phyloP scores from a whole-genome alignment of 225 moss, liverwort and hornwort species.

The Marchantia polymorpha region DNA sequence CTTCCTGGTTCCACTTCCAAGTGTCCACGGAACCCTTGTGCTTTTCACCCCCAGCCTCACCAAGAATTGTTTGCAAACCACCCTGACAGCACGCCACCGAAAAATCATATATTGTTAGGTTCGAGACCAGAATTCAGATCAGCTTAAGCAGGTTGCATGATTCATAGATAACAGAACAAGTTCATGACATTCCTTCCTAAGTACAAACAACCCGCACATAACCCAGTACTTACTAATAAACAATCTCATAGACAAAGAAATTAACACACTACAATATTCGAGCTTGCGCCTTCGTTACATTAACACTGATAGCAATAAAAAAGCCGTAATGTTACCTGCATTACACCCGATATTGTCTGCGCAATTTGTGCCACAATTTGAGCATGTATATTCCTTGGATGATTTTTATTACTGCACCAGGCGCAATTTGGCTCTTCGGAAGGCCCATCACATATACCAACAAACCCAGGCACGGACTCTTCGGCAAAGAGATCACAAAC shows the following conservation, averaged over 20 bases:
- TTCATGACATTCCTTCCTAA: too few relatives aligned
- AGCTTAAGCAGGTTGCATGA: too few relatives aligned
- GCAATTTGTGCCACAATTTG: constrained; percentile 91
- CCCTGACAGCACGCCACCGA: constrained; percentile 44
- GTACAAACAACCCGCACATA: too few relatives aligned
- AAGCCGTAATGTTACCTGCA: constrained; percentile 54
- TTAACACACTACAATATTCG: too few relatives aligned
- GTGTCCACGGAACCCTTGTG: constrained; percentile 39
- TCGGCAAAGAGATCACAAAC: constrained; percentile 84
- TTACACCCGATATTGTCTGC: constrained; percentile 73
- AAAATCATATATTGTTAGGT: constrained; percentile 7
- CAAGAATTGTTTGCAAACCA: constrained; percentile 77
- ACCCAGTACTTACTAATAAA: too few relatives aligned
- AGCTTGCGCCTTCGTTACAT: too few relatives aligned
- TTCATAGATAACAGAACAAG: too few relatives aligned
- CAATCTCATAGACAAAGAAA: too few relatives aligned
- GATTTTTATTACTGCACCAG: constrained; percentile 75
- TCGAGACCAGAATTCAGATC: too few relatives aligned
- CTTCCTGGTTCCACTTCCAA: constrained; percentile 68
- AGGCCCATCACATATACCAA: constrained; percentile 55
- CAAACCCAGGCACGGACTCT: constrained; percentile 68
- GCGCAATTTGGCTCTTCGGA: constrained; percentile 46
- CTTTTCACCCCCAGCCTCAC: constrained; percentile 70
- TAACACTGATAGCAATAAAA: too few relatives aligned
- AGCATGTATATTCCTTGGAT: constrained; percentile 72